Conservation (phyloP, 768 basidiomycete genomes). For the Amanita rimosa region DNA sequence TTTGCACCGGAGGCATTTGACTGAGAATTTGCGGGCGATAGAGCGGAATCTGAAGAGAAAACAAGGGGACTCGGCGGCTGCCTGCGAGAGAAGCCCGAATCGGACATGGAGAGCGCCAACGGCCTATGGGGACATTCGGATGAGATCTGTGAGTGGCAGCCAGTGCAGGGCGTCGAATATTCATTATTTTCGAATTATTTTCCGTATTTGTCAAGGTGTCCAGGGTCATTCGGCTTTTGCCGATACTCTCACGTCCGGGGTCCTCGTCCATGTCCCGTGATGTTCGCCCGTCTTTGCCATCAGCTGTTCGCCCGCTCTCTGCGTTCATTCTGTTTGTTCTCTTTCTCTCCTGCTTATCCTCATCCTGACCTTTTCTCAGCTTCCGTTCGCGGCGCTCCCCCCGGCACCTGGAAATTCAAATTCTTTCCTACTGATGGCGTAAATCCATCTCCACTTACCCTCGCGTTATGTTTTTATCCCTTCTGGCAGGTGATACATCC, state of each 20-base stretch:
- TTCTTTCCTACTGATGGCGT: conserved; percentile 2
- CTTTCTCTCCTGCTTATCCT: not conserved
- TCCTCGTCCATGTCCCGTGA: not conserved
- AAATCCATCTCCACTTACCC: not conserved
- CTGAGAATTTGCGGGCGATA: conserved; percentile 34
- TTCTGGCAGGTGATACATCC: conserved; percentile 34
- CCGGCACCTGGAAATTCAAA: conserved; percentile 4
- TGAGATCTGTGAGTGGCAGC: conserved; percentile 6
- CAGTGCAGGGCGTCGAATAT: not conserved
- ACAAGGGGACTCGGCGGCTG: conserved; percentile 75
- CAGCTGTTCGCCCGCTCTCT: conserved; percentile 1
- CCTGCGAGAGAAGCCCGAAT: conserved; percentile 37
- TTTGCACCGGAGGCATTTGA: conserved; percentile 43
- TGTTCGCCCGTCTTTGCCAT: not conserved
- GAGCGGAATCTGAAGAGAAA: conserved; percentile 56
- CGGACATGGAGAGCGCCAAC: conserved; percentile 32
- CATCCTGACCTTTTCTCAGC: not conserved
- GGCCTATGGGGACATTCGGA: conserved; percentile 16
- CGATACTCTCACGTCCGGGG: not conserved
- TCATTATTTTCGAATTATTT: conserved; percentile 1
- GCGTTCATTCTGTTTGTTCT: not conserved
- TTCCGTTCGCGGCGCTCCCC: not conserved
- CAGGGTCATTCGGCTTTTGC: conserved; percentile 12
- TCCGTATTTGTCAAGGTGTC: conserved; percentile 6
- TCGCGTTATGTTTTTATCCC: not conserved